These are phyloP conservation scores for Auriscalpium orientale DNA, from an alignment of 768 basidiomycete species.

Conservation along the genomic window DNA sequence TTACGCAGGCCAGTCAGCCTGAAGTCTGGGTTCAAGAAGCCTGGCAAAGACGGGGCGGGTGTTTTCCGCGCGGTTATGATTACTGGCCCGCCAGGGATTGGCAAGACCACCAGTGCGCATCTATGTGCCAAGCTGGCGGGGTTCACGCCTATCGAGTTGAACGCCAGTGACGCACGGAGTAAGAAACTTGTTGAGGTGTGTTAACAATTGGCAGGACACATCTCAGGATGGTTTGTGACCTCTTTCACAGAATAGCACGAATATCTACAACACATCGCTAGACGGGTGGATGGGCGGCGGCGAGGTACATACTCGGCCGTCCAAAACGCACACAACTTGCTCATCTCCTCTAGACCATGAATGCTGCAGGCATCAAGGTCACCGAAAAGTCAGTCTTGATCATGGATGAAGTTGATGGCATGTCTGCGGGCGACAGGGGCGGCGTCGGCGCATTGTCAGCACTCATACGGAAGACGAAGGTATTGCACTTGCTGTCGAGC, in stretches of 20 bases:
- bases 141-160: conserved; percentile 89
- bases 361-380: conserved; percentile 63
- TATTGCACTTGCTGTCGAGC: conserved; percentile 20
- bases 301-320: conserved; percentile 28
- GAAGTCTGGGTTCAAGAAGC: conserved; percentile 83
- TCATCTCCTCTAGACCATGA: conserved; percentile 37
- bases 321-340: not conserved
- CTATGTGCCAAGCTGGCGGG: conserved; percentile 85
- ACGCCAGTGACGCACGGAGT: conserved; percentile 91
- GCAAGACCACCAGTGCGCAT: conserved; percentile 96
- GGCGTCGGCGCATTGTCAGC: conserved; percentile 91
- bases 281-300: conserved; percentile 75
- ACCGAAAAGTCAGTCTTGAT: conserved; percentile 83
- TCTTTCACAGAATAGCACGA: conserved; percentile 65
- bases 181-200: conserved; percentile 93
- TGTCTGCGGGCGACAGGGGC: conserved; percentile 96
- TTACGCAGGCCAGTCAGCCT: conserved; percentile 59
- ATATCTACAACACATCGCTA: conserved; percentile 81
- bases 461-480: conserved; percentile 89
- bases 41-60: conserved; percentile 86
- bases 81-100: conserved; percentile 93
- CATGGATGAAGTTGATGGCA: conserved; percentile 99
- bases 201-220: not conserved
- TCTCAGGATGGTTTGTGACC: not conserved
- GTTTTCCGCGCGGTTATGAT: conserved; percentile 80